These are phyloP conservation scores for Trichoderma breve DNA, from an alignment of 2,329 filamentous ascomycete genomes.

Conservation along the genomic window DNA sequence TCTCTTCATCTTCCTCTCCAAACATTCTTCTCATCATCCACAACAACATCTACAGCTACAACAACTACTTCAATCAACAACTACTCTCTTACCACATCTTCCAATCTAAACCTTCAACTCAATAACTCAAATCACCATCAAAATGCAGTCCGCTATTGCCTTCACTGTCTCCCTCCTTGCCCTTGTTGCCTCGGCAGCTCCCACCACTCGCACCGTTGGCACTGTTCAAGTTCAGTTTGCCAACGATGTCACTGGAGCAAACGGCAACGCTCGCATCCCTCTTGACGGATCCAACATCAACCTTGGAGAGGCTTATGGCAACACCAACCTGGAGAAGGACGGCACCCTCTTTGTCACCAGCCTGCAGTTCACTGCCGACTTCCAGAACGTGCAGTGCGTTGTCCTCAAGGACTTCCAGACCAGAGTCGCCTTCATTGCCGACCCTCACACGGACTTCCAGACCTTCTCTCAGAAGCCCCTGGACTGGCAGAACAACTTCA, in stretches of 20 bases:
- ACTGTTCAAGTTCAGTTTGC: constrained; percentile 14
- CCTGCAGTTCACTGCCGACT: not conserved
- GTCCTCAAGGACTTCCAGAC: not conserved
- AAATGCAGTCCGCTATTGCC: constrained; percentile 4
- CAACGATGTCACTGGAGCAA: constrained; percentile 14
- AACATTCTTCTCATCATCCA: not conserved
- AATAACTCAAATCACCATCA: not conserved
- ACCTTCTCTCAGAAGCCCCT: constrained; percentile 1
- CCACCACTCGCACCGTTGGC: not conserved
- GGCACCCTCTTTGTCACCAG: constrained; percentile 14
- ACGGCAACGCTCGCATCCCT: constrained; percentile 10
- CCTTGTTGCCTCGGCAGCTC: constrained; percentile 11
- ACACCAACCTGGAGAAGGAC: not conserved
- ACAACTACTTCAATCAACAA: not conserved
- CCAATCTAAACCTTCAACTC: not conserved
- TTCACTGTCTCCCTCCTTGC: constrained; percentile 5
- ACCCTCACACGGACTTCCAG: not conserved
- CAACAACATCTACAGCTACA: not conserved
- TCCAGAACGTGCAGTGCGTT: not conserved
- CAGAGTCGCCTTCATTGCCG: not conserved
- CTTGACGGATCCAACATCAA: not conserved
- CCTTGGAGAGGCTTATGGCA: constrained; percentile 2
- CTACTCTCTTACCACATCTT: not conserved
- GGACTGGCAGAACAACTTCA: constrained; percentile 4
- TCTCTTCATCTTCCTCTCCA: not conserved